Conservation (phyloP, 1,139 yeast species). For the Zhuliangozyma parablackwelliae region DNA sequence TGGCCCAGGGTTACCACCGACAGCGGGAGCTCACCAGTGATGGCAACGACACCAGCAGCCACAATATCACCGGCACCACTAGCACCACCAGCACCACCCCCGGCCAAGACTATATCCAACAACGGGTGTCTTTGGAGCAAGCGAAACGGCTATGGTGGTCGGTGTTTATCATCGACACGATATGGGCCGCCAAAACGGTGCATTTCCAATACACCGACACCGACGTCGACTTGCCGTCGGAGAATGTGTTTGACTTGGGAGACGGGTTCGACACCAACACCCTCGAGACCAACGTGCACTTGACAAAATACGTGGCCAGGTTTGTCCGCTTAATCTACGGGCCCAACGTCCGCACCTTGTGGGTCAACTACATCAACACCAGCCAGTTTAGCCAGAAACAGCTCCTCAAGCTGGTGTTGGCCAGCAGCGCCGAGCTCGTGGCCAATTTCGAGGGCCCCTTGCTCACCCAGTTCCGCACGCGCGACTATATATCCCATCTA, state of each 20-base stretch:
- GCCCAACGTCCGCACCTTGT: constrained; percentile 34
- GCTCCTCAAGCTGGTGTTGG: constrained; percentile 27
- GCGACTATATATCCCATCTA: constrained; percentile 15
- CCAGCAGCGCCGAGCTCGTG: constrained; percentile 25
- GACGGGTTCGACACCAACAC: constrained; percentile 30
- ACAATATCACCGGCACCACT: too few species aligned
- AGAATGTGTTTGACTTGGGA: constrained; percentile 24
- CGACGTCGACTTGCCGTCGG: constrained; percentile 44
- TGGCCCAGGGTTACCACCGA: constrained; percentile 44
- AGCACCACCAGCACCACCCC: background rate
- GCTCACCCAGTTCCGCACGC: constrained; percentile 18
- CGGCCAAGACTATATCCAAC: background rate
- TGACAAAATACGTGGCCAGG: constrained; percentile 34
- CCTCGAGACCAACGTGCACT: constrained; percentile 36
- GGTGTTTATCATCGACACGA: constrained; percentile 44
- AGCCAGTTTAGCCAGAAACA: constrained; percentile 35
- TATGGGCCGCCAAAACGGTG: constrained; percentile 48
- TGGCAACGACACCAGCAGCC: constrained; percentile 1
- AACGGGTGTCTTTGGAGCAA: constrained; percentile 22
- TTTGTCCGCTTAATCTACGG: constrained; percentile 32
- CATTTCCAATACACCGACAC: constrained; percentile 49
- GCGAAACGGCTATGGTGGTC: constrained; percentile 54
- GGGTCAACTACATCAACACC: constrained; percentile 38
- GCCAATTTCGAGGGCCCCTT: constrained; percentile 30
- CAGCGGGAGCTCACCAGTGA: constrained; percentile 16